Evolutionary conservation across 768 basidiomycete species (phyloP), one percentile per base, ranked within the genome.

Genomic region (Phaeotremella skinneri): DNA sequence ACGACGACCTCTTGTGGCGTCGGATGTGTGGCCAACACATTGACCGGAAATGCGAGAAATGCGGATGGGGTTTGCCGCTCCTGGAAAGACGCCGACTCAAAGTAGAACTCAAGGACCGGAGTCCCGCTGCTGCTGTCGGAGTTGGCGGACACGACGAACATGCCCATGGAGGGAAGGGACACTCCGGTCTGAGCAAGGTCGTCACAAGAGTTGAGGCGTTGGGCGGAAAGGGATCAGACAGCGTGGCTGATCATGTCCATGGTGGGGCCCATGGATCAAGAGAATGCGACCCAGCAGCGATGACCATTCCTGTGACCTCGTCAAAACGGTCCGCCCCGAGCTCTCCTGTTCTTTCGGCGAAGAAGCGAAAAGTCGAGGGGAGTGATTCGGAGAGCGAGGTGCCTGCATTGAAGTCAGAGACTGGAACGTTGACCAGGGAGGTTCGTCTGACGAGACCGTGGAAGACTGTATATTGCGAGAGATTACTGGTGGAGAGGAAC

Each of bases 21-120:
- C 86, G 86, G 21, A 98, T 99, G 74, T 98, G 96, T 76, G 91
- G 94, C 73, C 96, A 99, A 75, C 96, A 99, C 62, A 98, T 99
- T 55, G 94, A 94, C 20, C 87, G 91, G 70, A 94, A 91, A 71
- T 99, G 96, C 69, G 85, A 83, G 68, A 96, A 94, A 76, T 98
- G 96, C 67, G 96, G 96, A 2, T 97, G 94, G 93, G 93, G 92
- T 17, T 80, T 99, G 45, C 96, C 96, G 16, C 81, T 96, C 32
- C 81, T 99, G 21, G 90, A 94, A 76, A 48, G 76, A 14, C 55
- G 70, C 17, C 60, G 76, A 45, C 63, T 77, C 41, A 67, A 70
- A 48, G 69, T 67, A 4, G 76, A 77, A 48, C 47, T 75, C 52
- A 67, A 68, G 21, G 67, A 66, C 41, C 49, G 66, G n/a, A 61